phyloP scores from a whole-genome alignment of 2,329 filamentous ascomycete species.

The Diplocarpon mali region DNA sequence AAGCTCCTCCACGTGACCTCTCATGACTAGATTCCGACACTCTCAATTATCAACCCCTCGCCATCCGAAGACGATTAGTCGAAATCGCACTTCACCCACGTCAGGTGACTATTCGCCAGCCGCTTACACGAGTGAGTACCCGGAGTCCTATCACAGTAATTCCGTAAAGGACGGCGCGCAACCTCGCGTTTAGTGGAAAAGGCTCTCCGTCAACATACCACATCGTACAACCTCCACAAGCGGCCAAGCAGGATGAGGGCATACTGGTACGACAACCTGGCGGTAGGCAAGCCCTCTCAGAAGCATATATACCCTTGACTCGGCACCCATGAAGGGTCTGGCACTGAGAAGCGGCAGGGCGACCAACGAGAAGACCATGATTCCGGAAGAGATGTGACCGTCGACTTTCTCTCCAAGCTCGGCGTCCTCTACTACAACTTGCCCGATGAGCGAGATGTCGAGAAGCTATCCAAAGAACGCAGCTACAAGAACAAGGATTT shows the following conservation, averaged over 20 bases:
- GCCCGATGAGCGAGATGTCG: conserved; percentile 52
- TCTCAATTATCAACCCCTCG: no score
- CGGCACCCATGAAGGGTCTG: conserved; percentile 1
- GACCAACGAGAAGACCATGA: conserved; percentile 90
- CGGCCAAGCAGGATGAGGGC: conserved; percentile 45
- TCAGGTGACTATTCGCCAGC: no score
- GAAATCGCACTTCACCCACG: no score
- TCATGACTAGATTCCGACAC: no score
- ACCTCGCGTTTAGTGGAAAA: not conserved
- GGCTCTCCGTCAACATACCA: not conserved
- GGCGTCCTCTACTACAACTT: conserved; percentile 73
- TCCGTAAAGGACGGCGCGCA: no score
- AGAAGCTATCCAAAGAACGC: conserved; percentile 62
- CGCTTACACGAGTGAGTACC: no score
- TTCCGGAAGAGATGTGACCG: conserved; percentile 59
- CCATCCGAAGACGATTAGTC: no score
- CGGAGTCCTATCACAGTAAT: no score
- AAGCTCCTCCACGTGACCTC: no score
- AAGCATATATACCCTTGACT: not conserved
- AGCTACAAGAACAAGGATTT: conserved; percentile 92
- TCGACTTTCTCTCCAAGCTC: conserved; percentile 56
- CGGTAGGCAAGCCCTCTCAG: conserved; percentile 33
- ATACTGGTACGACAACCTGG: conserved; percentile 59
- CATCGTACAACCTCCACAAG: not conserved
- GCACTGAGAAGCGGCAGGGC: conserved; percentile 44